Percentiles rank a stretch among this genome's conserved stretches.
phyloP scores from a whole-genome alignment of 2,329 filamentous ascomycete species.

The Ascochyta rabiei region DNA sequence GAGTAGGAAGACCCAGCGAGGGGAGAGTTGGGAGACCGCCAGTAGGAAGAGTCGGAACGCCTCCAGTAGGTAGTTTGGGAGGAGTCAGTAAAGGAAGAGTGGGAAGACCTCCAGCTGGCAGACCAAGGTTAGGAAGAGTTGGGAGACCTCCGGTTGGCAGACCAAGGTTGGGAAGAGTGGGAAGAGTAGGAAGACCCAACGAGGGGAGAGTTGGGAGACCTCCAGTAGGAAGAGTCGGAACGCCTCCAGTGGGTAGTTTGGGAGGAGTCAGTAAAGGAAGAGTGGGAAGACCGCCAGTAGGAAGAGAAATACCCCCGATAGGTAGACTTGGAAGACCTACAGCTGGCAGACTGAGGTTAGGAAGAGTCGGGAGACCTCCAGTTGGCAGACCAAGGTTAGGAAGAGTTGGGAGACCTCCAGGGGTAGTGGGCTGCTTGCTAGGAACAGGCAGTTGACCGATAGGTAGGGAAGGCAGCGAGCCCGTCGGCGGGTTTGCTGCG shows the following conservation, averaged over 20 bases:
- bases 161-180: not conserved
- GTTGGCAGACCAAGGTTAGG: not conserved
- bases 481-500: not conserved
- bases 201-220: not conserved
- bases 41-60: not conserved
- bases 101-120: not conserved
- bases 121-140: not conserved
- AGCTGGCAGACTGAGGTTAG: too few relatives aligned
- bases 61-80: not conserved
- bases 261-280: not conserved
- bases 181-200: not conserved
- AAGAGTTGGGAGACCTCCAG: not conserved
- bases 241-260: not conserved
- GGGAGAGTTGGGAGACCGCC: not conserved
- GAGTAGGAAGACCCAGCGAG: not conserved
- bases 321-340: not conserved
- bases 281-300: not conserved
- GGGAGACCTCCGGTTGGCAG: not conserved
- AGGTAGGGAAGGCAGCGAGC: not conserved
- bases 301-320: too few relatives aligned
- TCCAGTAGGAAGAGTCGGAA: not conserved
- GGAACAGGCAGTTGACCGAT: not conserved
- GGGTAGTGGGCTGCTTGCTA: too few relatives aligned
- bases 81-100: not conserved
- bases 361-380: not conserved